Evolutionary conservation across 257 asterid genomes (phyloP), one percentile per base, ranked within the genome.

Genomic region (Gynochthodes officinalis): DNA sequence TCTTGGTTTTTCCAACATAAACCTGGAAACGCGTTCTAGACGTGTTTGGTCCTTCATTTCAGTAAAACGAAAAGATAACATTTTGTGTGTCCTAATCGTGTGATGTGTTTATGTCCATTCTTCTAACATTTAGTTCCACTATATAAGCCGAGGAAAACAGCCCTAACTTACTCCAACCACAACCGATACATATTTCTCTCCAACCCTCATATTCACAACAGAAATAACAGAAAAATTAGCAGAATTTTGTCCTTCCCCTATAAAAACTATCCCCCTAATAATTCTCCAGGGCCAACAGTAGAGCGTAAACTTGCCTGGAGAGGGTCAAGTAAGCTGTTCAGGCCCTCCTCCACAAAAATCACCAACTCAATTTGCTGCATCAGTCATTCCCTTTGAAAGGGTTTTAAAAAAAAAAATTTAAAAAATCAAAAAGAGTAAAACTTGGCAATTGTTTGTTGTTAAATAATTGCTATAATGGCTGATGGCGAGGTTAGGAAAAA

Each of bases 401-500:
- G n/a, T 35, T 6, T 21, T 30, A 14, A 33, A 28, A 7, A 55
- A 33, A 25, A 57, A 1, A 13, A 14, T 25, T 2, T 15, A 35
- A 6, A 5, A 9, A 27, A 66, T n/a, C 25, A 44, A 40, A 35
- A 5, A 9, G 13, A 13, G 19, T 58, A 35, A 27, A 52, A 61
- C 8, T 68, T 48, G 64, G 74, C 55, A 75, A 10, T 53, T 37
- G 52, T 64, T 64, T 4, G 46, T 33, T 11, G 61, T 52, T 39
- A 37, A 32, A 25, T 13, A 21, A 21, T 32, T 37, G 37, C 37
- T 79, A 75, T 78, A 70, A 89, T 91, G 97, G 87, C 70, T 10
- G 69, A n/a, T 5, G 87, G 73, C 12, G 73, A 84, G 4, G 65
- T 65, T 7, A 82, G 69, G 82, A 88, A 78, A 66, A 88, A 89